Evolutionary conservation across 2,329 filamentous ascomycete species (phyloP).

Genomic region (Botrytis porri): DNA sequence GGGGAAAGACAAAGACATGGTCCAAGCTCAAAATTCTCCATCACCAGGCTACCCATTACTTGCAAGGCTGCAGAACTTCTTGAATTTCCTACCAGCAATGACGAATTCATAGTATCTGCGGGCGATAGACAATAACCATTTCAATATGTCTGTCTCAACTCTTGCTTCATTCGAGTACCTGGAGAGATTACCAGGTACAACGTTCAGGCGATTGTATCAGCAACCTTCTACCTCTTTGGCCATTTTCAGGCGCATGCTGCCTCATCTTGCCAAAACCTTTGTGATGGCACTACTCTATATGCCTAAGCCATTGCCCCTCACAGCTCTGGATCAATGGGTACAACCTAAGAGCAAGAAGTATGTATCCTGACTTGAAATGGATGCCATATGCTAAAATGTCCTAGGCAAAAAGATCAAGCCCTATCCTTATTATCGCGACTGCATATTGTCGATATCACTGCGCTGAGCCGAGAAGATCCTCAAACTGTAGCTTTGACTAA

Average conservation of each 20-base stretch:
- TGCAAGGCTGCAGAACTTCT: conserved; percentile 6
- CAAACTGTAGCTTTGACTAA: conserved; percentile 74
- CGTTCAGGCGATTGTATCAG: conserved; percentile 88
- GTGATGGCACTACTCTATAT: conserved; percentile 96
- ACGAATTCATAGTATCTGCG: conserved; percentile 26
- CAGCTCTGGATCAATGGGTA: conserved; percentile 83
- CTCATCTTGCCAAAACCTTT: conserved; percentile 88
- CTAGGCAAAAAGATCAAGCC: conserved; percentile 77
- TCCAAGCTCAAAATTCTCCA: conserved; percentile 6
- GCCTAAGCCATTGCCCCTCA: conserved; percentile 72
- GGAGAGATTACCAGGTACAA: conserved; percentile 84
- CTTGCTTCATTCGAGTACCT: conserved; percentile 80
- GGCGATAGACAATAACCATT: conserved; percentile 18
- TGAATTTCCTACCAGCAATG: conserved; percentile 25
- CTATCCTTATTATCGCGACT: conserved; percentile 77
- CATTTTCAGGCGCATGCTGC: conserved; percentile 95
- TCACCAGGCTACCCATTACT: neutral
- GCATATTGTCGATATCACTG: conserved; percentile 75
- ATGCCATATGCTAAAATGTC: conserved; percentile 21
- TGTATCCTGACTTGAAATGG: conserved; percentile 24
- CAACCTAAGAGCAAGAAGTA: conserved; percentile 62
- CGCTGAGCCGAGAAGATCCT: conserved; percentile 57
- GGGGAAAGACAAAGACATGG: neutral
- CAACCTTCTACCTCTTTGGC: conserved; percentile 94
- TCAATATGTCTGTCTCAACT: conserved; percentile 44